Evolutionary conservation across 192 early-diverging fungal species (phyloP).

Genomic region (Coemansia sp.): DNA sequence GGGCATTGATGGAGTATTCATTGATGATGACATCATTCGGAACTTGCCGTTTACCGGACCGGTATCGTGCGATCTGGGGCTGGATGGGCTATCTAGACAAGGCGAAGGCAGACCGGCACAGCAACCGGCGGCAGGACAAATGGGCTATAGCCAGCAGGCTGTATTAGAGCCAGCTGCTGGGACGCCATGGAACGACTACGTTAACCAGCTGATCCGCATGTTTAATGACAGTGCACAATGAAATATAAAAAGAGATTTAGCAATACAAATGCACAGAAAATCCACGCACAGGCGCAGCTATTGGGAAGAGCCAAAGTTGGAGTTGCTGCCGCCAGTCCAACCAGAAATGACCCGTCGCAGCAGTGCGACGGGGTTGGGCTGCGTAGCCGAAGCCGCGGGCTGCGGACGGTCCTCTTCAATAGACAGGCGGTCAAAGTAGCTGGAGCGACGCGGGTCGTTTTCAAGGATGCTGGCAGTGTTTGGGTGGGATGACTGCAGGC

Average conservation of each 20-base stretch:
- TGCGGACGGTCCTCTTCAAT: slow-evolving; percentile 36
- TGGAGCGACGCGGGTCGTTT: slow-evolving; percentile 35
- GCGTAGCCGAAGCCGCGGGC: slow-evolving; percentile 14
- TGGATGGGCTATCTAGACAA: slow-evolving; percentile 3
- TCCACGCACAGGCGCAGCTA: slow-evolving; percentile 1
- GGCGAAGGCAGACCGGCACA: background rate
- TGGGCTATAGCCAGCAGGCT: background rate
- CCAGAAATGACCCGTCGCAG: slow-evolving; percentile 45
- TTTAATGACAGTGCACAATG: slow-evolving; percentile 11
- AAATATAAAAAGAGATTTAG: slow-evolving; percentile 1
- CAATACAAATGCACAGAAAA: slow-evolving; percentile 1
- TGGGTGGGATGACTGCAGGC: slow-evolving; percentile 6
- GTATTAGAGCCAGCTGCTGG: slow-evolving; percentile 1
- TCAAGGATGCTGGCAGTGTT: slow-evolving; percentile 33
- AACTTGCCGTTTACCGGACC: slow-evolving; percentile 33
- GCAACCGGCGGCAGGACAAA: background rate
- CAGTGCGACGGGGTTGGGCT: slow-evolving; percentile 19
- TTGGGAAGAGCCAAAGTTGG: slow-evolving; percentile 38
- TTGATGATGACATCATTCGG: slow-evolving; percentile 30
- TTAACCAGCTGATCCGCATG: slow-evolving; percentile 46
- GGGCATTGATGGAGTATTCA: slow-evolving; percentile 30
- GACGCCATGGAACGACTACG: slow-evolving; percentile 36
- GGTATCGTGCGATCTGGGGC: slow-evolving; percentile 21
- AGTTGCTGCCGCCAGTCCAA: slow-evolving; percentile 25
- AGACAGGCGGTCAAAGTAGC: slow-evolving; percentile 49